These are phyloP conservation scores for Zygotorulaspora mrakii DNA, from an alignment of 1,139 yeast genomes.

Conservation along the genomic window DNA sequence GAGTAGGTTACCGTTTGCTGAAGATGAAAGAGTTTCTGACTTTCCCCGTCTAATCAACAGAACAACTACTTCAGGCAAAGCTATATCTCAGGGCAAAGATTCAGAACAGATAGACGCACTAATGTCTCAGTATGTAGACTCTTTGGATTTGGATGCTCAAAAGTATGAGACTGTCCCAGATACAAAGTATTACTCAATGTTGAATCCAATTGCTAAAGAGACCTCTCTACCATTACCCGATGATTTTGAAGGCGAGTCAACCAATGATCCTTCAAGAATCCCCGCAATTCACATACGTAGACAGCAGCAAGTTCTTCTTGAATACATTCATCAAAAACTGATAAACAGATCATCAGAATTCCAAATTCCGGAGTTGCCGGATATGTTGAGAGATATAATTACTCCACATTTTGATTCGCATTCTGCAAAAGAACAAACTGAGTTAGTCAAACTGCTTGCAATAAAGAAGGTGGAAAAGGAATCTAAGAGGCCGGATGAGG, in stretches of 20 bases:
- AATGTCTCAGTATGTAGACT: slow-evolving; percentile 29
- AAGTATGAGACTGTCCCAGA: slow-evolving; percentile 10
- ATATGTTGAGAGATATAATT: slow-evolving; percentile 15
- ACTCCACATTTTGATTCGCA: slow-evolving; percentile 15
- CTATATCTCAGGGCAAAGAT: slow-evolving; percentile 24
- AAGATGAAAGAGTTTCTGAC: slow-evolving; percentile 65
- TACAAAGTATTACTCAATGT: slow-evolving; percentile 17
- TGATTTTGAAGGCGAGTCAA: slow-evolving; percentile 2
- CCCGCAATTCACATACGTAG: slow-evolving; percentile 29
- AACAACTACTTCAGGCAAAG: slow-evolving; percentile 38
- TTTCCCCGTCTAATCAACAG: slow-evolving; percentile 51
- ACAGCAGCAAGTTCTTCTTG: slow-evolving; percentile 28
- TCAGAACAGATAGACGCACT: slow-evolving; percentile 20
- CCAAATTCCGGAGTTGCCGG: slow-evolving; percentile 23
- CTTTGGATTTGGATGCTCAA: slow-evolving; percentile 24
- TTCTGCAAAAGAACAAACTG: slow-evolving; percentile 11
- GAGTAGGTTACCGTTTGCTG: slow-evolving; percentile 65
- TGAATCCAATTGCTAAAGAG: slow-evolving; percentile 9
- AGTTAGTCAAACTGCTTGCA: slow-evolving; percentile 18
- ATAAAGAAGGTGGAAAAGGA: slow-evolving; percentile 18
- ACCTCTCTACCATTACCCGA: slow-evolving; percentile 24
- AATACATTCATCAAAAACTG: slow-evolving; percentile 27
- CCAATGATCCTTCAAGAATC: slow-evolving; percentile 23
- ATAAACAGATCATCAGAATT: slow-evolving; percentile 18
- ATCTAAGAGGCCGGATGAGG: slow-evolving; percentile 9